These are phyloP conservation scores for Curvularia lunata DNA, from an alignment of 2,329 filamentous ascomycete species.

Conservation along the genomic window DNA sequence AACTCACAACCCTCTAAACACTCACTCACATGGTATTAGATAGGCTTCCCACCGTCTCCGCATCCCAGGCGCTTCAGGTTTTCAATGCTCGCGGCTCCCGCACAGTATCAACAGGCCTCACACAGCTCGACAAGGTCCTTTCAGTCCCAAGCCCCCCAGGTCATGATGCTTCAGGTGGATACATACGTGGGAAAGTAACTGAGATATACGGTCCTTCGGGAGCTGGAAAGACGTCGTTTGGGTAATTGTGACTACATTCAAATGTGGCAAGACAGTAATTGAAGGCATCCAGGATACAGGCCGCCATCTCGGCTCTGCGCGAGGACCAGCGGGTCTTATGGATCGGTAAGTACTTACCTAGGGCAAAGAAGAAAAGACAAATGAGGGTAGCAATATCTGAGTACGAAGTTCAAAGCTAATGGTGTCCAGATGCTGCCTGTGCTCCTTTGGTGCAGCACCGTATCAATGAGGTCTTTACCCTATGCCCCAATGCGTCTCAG, in stretches of 20 bases:
- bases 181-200: constrained; percentile 77
- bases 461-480: constrained; percentile 55
- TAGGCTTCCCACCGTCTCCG: constrained; percentile 77
- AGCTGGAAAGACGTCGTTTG: constrained; percentile 81
- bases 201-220: constrained; percentile 90
- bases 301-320: constrained; percentile 68
- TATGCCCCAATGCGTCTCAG: constrained; percentile 10
- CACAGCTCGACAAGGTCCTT: constrained; percentile 55
- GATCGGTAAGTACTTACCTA: constrained; percentile 71
- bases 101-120: constrained; percentile 56
- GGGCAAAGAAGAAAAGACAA: neutral
- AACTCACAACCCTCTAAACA: neutral
- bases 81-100: constrained; percentile 60
- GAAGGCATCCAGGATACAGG: constrained; percentile 66
- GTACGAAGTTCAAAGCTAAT: constrained; percentile 34
- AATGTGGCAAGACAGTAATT: constrained; percentile 27
- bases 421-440: constrained; percentile 55
- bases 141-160: constrained; percentile 33
- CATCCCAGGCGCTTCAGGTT: constrained; percentile 71
- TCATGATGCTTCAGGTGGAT: constrained; percentile 55
- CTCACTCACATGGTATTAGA: constrained; percentile 57
- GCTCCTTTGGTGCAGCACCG: constrained; percentile 57
- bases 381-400: constrained; percentile 17
- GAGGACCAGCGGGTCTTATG: constrained; percentile 72
- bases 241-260: constrained; percentile 60